Percentiles rank a stretch among this genome's conserved stretches.
Evolutionary conservation across 208 protist genomes (phyloP).

Genomic region (Leishmania mexicana): DNA sequence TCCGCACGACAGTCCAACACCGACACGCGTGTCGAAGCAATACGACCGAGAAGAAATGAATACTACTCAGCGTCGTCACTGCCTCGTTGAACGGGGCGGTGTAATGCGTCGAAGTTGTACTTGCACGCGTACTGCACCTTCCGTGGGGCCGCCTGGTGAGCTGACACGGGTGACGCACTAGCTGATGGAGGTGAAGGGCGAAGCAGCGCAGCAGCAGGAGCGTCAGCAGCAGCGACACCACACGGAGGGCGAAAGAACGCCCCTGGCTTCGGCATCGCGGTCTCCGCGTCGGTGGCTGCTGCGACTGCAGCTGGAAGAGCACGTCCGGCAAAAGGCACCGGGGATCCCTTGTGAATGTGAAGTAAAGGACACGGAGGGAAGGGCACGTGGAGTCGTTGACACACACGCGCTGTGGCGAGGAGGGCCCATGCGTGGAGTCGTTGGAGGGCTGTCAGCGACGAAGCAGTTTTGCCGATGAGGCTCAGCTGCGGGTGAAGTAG

Average conservation of each 20-base stretch:
- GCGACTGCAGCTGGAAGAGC: neutral
- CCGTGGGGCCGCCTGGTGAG: neutral
- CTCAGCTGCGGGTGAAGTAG: constrained; percentile 45
- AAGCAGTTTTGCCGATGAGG: constrained; percentile 1
- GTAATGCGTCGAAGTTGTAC: constrained; percentile 31
- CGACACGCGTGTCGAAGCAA: too few relatives aligned
- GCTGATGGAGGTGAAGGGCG: neutral
- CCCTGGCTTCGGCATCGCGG: neutral
- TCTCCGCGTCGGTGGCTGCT: neutral
- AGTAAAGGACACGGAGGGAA: constrained; percentile 23
- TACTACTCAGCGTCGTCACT: neutral
- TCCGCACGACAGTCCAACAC: neutral
- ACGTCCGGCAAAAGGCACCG: constrained; percentile 8
- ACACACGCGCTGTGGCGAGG: constrained; percentile 14
- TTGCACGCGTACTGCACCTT: constrained; percentile 27
- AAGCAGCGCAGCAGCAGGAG: neutral
- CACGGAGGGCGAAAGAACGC: neutral
- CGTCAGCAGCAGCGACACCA: neutral
- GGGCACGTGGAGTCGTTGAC: neutral
- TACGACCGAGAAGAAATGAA: neutral
- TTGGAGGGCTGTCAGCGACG: constrained; percentile 4
- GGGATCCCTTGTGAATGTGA: constrained; percentile 15
- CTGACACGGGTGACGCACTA: neutral
- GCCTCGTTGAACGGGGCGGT: constrained; percentile 11
- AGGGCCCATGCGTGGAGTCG: constrained; percentile 13